These are phyloP conservation scores for Nowakowskiella sp. DNA, from an alignment of 192 early-diverging fungal genomes.

Conservation along the genomic window DNA sequence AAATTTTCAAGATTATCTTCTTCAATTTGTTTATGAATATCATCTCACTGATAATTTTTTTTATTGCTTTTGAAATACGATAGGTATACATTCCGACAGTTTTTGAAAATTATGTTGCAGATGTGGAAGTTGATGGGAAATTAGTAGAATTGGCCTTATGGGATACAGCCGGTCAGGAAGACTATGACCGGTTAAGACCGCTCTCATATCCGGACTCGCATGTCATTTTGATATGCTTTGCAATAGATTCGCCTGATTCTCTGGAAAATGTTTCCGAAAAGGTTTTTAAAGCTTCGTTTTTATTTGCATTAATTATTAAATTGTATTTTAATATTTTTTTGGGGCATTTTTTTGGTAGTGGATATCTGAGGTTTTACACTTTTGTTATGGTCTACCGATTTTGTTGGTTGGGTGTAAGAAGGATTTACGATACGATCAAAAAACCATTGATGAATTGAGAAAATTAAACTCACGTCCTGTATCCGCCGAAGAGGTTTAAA, in stretches of 20 bases:
- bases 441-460: conserved; percentile 66
- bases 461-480: conserved; percentile 71
- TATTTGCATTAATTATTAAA: neutral
- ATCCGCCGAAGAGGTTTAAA: conserved; percentile 57
- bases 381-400: conserved; percentile 77
- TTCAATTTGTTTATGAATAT: no score
- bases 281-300: conserved; percentile 20
- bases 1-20: no score
- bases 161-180: conserved; percentile 97
- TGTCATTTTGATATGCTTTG: conserved; percentile 90
- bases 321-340: conserved; percentile 4
- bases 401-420: conserved; percentile 82
- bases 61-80: no score
- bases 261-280: conserved; percentile 74
- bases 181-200: conserved; percentile 89
- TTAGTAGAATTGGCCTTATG: conserved; percentile 84
- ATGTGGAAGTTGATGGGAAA: conserved; percentile 79
- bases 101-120: conserved; percentile 89
- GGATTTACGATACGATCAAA: conserved; percentile 76
- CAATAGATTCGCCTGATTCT: conserved; percentile 69
- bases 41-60: no score
- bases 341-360: conserved; percentile 45
- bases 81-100: conserved; percentile 48
- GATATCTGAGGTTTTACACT: conserved; percentile 82
- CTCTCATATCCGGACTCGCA: conserved; percentile 88